Conservation (phyloP, 1,284 basidiomycete species). For the Rhodofomes roseus region DNA sequence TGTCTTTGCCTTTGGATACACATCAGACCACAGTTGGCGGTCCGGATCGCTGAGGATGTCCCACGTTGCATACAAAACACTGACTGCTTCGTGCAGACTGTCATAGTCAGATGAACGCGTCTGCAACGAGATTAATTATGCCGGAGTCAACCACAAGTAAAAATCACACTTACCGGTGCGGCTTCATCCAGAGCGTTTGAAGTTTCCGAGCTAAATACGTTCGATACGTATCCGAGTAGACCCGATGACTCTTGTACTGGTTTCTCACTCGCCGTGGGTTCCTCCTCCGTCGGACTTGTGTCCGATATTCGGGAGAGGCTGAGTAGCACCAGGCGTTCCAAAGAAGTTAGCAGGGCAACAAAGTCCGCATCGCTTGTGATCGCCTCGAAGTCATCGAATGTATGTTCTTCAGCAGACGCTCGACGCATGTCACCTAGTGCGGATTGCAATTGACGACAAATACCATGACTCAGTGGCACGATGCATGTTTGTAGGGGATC, state of each 20-base stretch:
- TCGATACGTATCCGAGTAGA: conserved; percentile 78
- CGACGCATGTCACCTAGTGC: conserved; percentile 55
- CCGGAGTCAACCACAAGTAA: no score
- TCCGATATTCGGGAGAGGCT: conserved; percentile 55
- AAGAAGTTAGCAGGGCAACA: conserved; percentile 75
- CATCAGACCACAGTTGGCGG: conserved; percentile 43
- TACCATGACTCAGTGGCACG: conserved; percentile 77
- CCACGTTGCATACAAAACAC: conserved; percentile 70
- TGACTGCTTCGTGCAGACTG: conserved; percentile 68
- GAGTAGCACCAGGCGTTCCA: conserved; percentile 77
- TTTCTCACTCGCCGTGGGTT: conserved; percentile 50
- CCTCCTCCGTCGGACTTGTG: conserved; percentile 52
- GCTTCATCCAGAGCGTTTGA: conserved; percentile 48
- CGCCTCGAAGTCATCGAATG: conserved; percentile 38
- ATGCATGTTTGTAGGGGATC: conserved; percentile 64
- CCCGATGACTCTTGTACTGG: conserved; percentile 52
- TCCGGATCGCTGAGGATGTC: conserved; percentile 50
- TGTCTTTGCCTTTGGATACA: conserved; percentile 59
- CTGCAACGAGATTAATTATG: conserved; percentile 30
- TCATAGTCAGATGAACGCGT: conserved; percentile 66
- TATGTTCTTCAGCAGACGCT: conserved; percentile 33
- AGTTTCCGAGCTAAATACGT: conserved; percentile 69
- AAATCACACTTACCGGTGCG: conserved; percentile 42
- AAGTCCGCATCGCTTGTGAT: conserved; percentile 79
- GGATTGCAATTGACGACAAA: conserved; percentile 71